These are phyloP conservation scores for Ascoidea tarda DNA, from an alignment of 805 yeast genomes.

Conservation along the genomic window DNA sequence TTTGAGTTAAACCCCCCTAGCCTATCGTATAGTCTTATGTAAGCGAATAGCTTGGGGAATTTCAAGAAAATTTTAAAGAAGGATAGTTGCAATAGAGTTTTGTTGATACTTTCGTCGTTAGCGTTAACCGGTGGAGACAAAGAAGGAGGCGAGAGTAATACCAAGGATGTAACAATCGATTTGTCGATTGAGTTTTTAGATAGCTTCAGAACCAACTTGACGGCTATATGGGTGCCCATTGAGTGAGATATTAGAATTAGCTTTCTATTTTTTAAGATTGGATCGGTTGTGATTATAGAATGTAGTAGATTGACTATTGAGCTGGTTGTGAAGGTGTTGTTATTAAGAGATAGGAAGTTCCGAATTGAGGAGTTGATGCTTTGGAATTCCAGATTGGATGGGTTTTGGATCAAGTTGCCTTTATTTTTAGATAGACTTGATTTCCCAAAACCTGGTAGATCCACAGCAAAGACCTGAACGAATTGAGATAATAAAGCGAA, in stretches of 20 bases:
- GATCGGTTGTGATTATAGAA: conserved; percentile 9
- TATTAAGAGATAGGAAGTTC: neutral
- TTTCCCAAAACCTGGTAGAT: conserved; percentile 79
- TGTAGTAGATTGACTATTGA: conserved; percentile 5
- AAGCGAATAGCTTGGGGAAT: conserved; percentile 27
- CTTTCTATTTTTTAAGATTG: conserved; percentile 9
- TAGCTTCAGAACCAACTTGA: conserved; percentile 26
- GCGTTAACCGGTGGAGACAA: neutral
- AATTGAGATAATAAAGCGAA: conserved; percentile 42
- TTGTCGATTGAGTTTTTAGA: conserved; percentile 8
- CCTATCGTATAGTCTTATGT: conserved; percentile 45
- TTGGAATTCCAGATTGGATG: conserved; percentile 5
- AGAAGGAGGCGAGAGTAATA: conserved; percentile 37
- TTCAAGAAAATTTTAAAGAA: neutral
- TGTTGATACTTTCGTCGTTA: neutral
- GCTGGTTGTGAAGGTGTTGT: conserved; percentile 10
- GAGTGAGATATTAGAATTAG: conserved; percentile 54
- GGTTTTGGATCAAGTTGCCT: conserved; percentile 4
- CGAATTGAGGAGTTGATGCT: neutral
- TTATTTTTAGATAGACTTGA: conserved; percentile 1
- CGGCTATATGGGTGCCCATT: conserved; percentile 49
- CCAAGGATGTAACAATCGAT: conserved; percentile 24
- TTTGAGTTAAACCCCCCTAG: conserved; percentile 44
- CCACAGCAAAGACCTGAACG: conserved; percentile 54
- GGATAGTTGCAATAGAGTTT: neutral